A percentile compares a stretch with the other conserved stretches of the same genome.
phyloP scores from a whole-genome alignment of 169 alveolate genomes.

The Plasmodium coatneyi region DNA sequence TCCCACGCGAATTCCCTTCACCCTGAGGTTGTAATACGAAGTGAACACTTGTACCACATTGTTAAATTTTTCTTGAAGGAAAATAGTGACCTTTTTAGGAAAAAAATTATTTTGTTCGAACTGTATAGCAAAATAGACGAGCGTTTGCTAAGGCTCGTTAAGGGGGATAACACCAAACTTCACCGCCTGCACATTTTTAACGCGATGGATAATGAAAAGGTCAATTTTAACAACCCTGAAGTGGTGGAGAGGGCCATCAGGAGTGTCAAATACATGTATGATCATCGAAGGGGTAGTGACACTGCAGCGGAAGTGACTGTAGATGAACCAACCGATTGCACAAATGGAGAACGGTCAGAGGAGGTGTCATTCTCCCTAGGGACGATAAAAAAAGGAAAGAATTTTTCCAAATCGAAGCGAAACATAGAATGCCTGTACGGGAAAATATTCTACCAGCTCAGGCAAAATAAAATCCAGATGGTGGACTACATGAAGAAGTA shows the following conservation, averaged over 20 bases:
- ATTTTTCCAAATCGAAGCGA: constrained; percentile 26
- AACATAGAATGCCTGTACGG: constrained; percentile 9
- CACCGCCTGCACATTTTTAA: neutral
- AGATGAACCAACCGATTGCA: neutral
- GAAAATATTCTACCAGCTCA: constrained; percentile 10
- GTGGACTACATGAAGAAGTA: constrained; percentile 16
- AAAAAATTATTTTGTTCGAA: constrained; percentile 36
- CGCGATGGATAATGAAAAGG: neutral
- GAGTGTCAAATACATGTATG: constrained; percentile 20
- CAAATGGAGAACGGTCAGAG: neutral
- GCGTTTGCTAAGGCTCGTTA: constrained; percentile 8
- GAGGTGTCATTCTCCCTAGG: constrained; percentile 12
- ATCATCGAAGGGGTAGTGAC: neutral
- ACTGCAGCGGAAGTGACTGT: neutral
- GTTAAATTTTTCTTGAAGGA: constrained; percentile 33
- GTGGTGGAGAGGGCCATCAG: constrained; percentile 15
- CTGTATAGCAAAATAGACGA: constrained; percentile 40
- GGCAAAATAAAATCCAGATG: neutral
- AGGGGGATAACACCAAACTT: constrained; percentile 2
- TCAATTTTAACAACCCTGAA: neutral
- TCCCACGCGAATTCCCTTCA: neutral
- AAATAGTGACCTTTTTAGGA: constrained; percentile 31
- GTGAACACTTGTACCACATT: constrained; percentile 11
- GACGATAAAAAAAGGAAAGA: constrained; percentile 26
- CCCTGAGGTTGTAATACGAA: neutral